These are phyloP conservation scores for Bipolaris cookei DNA, from an alignment of 2,329 filamentous ascomycete species.

Conservation along the genomic window DNA sequence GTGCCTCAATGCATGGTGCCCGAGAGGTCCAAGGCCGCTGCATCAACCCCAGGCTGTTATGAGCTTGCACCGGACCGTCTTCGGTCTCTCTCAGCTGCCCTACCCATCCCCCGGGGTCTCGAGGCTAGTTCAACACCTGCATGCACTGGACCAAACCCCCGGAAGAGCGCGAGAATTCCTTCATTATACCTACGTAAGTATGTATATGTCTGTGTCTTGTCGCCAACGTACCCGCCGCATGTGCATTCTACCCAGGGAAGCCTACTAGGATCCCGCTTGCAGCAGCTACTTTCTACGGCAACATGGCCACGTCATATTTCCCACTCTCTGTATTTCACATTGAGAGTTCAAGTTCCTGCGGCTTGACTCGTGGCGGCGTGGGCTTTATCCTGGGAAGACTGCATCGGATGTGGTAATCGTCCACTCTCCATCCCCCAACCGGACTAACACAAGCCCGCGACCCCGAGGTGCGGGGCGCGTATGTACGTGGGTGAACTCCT, in stretches of 20 bases:
- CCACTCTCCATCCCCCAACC: not conserved
- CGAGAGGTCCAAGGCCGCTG: too few species aligned
- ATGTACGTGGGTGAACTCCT: not conserved
- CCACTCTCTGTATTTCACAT: not conserved
- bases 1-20: too few species aligned
- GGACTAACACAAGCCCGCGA: not conserved
- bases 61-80: not conserved
- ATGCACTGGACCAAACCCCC: not conserved
- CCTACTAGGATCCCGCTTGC: too few species aligned
- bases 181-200: not conserved
- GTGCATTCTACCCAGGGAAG: too few species aligned
- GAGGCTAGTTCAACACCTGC: not conserved
- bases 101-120: not conserved
- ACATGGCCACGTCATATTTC: too few species aligned
- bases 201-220: not conserved
- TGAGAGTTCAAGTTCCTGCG: not conserved
- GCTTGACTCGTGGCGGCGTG: conserved; percentile 4
- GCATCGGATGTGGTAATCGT: conserved; percentile 4
- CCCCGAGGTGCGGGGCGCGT: not conserved
- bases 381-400: conserved; percentile 5
- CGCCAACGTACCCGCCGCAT: not conserved
- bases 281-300: too few species aligned
- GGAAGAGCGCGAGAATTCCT: not conserved
- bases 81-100: not conserved
- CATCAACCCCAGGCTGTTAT: too few species aligned